A percentile compares a stretch with the other conserved stretches of the same genome.
These are phyloP conservation scores for Penicillium ochrochloron DNA, from an alignment of 495 filamentous ascomycete species.

Conservation along the genomic window DNA sequence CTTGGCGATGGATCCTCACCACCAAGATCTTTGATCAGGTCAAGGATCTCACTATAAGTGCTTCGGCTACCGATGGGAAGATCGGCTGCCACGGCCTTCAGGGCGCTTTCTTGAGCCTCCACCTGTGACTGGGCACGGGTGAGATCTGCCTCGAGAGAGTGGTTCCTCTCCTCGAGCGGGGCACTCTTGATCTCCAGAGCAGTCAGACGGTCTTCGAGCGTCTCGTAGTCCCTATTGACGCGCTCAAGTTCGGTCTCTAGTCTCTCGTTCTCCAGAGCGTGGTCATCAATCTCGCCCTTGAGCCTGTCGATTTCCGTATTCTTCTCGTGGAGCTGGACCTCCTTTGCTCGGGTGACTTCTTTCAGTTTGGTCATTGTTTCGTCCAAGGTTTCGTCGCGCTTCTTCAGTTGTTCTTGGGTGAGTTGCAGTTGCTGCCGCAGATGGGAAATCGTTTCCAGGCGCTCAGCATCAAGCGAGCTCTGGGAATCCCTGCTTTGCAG, in stretches of 20 bases:
- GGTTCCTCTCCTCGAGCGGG: conserved; percentile 50
- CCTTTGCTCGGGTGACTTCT: conserved; percentile 42
- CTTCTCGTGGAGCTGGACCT: conserved; percentile 44
- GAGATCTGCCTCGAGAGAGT: conserved; percentile 47
- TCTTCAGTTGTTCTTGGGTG: conserved; percentile 45
- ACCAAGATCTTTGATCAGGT: conserved; percentile 47
- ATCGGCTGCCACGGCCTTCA: conserved; percentile 49
- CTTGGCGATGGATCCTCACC: conserved; percentile 24
- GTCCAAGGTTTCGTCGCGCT: conserved; percentile 44
- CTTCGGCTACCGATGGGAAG: conserved; percentile 40
- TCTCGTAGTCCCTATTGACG: conserved; percentile 38
- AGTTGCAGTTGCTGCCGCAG: conserved; percentile 46
- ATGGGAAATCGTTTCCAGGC: conserved; percentile 42
- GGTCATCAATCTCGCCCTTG: conserved; percentile 40
- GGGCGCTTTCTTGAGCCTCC: conserved; percentile 47
- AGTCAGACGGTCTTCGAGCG: conserved; percentile 44
- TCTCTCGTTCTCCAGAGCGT: conserved; percentile 40
- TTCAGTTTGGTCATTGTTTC: conserved; percentile 44
- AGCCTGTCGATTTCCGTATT: conserved; percentile 51
- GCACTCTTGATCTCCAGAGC: conserved; percentile 43
- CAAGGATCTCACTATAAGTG: conserved; percentile 50
- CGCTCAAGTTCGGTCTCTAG: conserved; percentile 44
- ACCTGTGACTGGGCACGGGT: conserved; percentile 48
- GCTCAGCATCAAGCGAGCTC: conserved; percentile 35
- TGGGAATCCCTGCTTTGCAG: conserved; percentile 34